Percentiles rank a stretch among this genome's conserved stretches.
Conservation (phyloP, 495 filamentous ascomycete genomes). For the Friedmanniomyces simplex region DNA sequence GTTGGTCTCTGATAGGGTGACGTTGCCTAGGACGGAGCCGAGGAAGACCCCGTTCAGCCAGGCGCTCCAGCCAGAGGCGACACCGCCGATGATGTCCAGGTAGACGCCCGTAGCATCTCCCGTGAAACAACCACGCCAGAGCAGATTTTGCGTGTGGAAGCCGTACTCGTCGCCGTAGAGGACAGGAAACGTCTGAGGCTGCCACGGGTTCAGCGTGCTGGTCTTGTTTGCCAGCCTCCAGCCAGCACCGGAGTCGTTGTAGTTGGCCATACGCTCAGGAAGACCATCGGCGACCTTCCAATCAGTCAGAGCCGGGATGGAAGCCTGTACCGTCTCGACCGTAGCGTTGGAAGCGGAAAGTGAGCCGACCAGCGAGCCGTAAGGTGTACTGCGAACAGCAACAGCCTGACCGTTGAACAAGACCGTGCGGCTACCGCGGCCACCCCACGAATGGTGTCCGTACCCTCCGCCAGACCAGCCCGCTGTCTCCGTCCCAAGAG, state of each 20-base stretch:
- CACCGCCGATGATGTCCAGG: constrained; percentile 24
- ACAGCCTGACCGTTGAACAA: constrained; percentile 24
- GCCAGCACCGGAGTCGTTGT: constrained; percentile 24
- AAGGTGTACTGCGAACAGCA: constrained; percentile 9
- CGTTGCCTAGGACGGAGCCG: constrained; percentile 23
- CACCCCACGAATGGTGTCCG: background rate
- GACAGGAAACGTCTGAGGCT: constrained; percentile 26
- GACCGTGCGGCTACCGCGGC: background rate
- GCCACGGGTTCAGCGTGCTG: constrained; percentile 23
- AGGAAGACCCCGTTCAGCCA: constrained; percentile 29
- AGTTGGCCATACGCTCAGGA: constrained; percentile 21
- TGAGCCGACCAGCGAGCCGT: constrained; percentile 23
- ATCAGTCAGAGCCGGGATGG: constrained; percentile 19
- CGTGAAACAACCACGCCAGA: constrained; percentile 27
- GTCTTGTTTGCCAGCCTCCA: constrained; percentile 24
- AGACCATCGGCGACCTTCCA: constrained; percentile 28
- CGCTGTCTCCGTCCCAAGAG: background rate
- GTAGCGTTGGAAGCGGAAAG: constrained; percentile 6
- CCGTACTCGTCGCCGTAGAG: constrained; percentile 30
- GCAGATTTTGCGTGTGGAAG: constrained; percentile 26
- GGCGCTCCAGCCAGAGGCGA: constrained; percentile 23
- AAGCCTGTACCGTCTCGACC: background rate
- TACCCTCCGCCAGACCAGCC: background rate
- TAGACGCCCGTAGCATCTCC: constrained; percentile 22
- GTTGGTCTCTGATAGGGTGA: constrained; percentile 12